A percentile compares a stretch with the other conserved stretches of the same genome.
Conservation (phyloP, 768 basidiomycete genomes). For the Hygrophoropsis aurantiaca region DNA sequence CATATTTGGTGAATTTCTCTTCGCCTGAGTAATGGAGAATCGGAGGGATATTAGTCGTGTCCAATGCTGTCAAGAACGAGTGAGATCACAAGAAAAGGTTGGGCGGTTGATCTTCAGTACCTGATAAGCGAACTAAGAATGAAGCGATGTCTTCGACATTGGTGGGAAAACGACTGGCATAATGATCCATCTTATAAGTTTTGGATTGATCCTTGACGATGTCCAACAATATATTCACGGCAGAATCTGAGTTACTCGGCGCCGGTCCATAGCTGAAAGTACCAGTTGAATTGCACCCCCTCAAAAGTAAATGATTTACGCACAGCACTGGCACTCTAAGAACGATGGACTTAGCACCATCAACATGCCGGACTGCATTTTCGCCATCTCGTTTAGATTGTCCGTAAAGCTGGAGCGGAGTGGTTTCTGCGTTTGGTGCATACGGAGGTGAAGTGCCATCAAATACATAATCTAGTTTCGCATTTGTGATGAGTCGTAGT, state of each 20-base stretch:
- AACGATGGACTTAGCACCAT: slow-evolving; percentile 61
- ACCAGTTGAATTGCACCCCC: slow-evolving; percentile 2
- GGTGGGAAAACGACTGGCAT: slow-evolving; percentile 89
- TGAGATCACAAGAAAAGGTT: neutral
- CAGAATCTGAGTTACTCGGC: slow-evolving; percentile 81
- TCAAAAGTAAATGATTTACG: slow-evolving; percentile 21
- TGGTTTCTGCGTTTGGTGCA: slow-evolving; percentile 64
- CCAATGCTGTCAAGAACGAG: neutral
- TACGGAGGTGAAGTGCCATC: slow-evolving; percentile 94
- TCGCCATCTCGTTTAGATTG: slow-evolving; percentile 87
- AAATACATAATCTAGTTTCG: slow-evolving; percentile 83
- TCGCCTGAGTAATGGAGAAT: slow-evolving; percentile 86
- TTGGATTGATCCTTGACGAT: slow-evolving; percentile 86
- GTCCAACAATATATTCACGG: slow-evolving; percentile 87
- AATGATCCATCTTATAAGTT: slow-evolving; percentile 94
- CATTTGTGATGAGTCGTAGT: slow-evolving; percentile 5
- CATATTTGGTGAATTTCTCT: slow-evolving; percentile 89
- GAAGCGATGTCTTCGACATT: slow-evolving; percentile 85
- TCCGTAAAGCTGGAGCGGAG: slow-evolving; percentile 90
- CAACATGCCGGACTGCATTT: slow-evolving; percentile 61
- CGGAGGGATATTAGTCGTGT: slow-evolving; percentile 51
- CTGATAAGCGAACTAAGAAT: slow-evolving; percentile 75
- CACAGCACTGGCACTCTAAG: slow-evolving; percentile 89
- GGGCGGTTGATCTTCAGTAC: slow-evolving; percentile 38
- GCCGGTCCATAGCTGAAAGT: slow-evolving; percentile 78